Evolutionary conservation across 179 eudicot genomes (phyloP), one percentile per base, ranked within the genome.

Genomic region (Beta corolliflora): DNA sequence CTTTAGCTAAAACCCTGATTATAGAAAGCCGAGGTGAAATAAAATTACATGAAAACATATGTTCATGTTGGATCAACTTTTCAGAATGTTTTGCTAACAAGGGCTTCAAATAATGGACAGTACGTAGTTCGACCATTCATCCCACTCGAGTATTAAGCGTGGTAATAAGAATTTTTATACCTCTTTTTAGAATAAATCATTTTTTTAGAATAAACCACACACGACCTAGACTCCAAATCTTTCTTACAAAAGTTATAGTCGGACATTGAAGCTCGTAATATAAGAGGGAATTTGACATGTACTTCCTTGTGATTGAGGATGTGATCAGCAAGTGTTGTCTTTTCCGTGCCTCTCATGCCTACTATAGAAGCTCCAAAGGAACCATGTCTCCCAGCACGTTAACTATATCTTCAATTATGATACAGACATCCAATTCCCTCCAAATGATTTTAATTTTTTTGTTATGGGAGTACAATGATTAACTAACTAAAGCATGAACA

Each of bases 131-230:
- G 53, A 70, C 53, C 52, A 70, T 41, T 70, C 12, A 16, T 41
- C 50, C 73, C 44, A 70, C 52, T 41, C 45, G 41, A 45, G 50
- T 46, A 44, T 19, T 70, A 18, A 41, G 53, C 44, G 73, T 10
- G 31, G 73, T 70, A 14, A 70, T 16, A 7, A 70, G 73, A 70
- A 70, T 7, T 70, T 70, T 70, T 45, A n/a, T 70, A 46, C 6
- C 48, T 46, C 6, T 46, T 46, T 6, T 6, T 46, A 3, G 6
- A 46, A 46, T 3, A 46, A 5, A 55, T 14, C 59, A 14, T 55
- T 16, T 16, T 16, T 55, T 55, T 4, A 55, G 59, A 55, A 55
- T 55, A 55, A 5, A 55, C 59, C 15, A 55, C 59, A 14, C 12
- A 16, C 12, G 12, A 13, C 15, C 18, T 44, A 1, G 73, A 41